Base-by-base conservation (phyloP, 2,329 filamentous ascomycete species). In the Orbilia blumenaviensis region DNA sequence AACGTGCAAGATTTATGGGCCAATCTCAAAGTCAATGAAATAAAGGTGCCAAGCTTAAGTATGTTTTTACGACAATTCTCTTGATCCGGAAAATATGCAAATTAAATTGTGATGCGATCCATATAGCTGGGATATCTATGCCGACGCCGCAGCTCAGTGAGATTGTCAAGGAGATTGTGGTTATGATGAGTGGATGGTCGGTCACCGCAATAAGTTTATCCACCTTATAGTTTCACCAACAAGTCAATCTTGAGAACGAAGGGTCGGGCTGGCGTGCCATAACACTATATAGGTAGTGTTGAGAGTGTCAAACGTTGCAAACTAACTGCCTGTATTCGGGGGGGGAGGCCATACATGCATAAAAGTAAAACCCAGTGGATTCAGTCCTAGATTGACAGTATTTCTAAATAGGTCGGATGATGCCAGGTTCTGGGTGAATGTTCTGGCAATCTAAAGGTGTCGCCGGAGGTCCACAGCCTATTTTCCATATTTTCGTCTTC, bases 281-380 rank as follows among this genome's bases (percentile, higher is more conserved):
- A n/a, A n/a, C n/a, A n/a, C n/a, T n/a, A n/a, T n/a, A n/a, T n/a
- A n/a, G n/a, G n/a, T n/a, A n/a, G n/a, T n/a, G n/a, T n/a, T n/a
- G n/a, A n/a, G n/a, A n/a, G n/a, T n/a, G n/a, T n/a, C n/a, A n/a
- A n/a, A n/a, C n/a, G n/a, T n/a, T n/a, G n/a, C n/a, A n/a, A n/a
- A n/a, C n/a, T n/a, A n/a, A n/a, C n/a, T n/a, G n/a, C n/a, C n/a
- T n/a, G n/a, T n/a, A n/a, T n/a, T n/a, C n/a, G n/a, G n/a, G n/a
- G n/a, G n/a, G n/a, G n/a, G n/a, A n/a, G n/a, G n/a, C n/a, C n/a
- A n/a, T n/a, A n/a, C n/a, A n/a, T n/a, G n/a, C n/a, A n/a, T 18
- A 81, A 80, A 52, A 62, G 52, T 10, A 81, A 79, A 1, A 72
- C 81, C n/a, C 34, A 72, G 14, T 82, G 81, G 81, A 82, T 81